A percentile compares a stretch with the other conserved stretches of the same genome.
phyloP scores from a whole-genome alignment of 768 basidiomycete species.

The Collybiopsis luxurians region DNA sequence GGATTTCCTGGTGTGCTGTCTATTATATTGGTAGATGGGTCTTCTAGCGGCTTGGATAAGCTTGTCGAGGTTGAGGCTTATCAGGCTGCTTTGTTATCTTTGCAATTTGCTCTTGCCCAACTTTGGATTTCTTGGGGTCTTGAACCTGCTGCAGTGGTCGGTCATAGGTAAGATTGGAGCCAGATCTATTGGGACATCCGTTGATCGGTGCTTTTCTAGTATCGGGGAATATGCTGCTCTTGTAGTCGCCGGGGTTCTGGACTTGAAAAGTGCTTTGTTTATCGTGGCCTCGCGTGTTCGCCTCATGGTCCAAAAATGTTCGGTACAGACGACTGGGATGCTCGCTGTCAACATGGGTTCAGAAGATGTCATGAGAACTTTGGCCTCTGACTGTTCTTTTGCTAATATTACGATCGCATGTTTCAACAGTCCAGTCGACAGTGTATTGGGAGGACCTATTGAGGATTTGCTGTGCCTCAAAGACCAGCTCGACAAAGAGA shows the following conservation, averaged over 20 bases:
- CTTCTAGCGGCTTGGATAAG: conserved; percentile 13
- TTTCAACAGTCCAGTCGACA: conserved; percentile 56
- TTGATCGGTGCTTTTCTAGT: conserved; percentile 29
- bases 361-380: conserved; percentile 27
- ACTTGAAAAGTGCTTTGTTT: conserved; percentile 52
- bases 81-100: conserved; percentile 55
- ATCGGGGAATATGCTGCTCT: conserved; percentile 77
- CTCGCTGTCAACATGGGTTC: conserved; percentile 46
- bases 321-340: conserved; percentile 52
- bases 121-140: conserved; percentile 74
- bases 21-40: conserved; percentile 32
- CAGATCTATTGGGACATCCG: neutral
- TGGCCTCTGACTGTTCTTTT: conserved; percentile 31
- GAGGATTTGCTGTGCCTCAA: conserved; percentile 40
- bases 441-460: conserved; percentile 57
- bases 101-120: conserved; percentile 60
- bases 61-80: conserved; percentile 41
- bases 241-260: conserved; percentile 57
- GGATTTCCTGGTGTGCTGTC: conserved; percentile 52
- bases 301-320: conserved; percentile 54
- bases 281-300: conserved; percentile 57
- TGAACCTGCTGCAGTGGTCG: conserved; percentile 55
- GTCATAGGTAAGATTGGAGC: conserved; percentile 57
- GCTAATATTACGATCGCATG: conserved; percentile 51
- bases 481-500: conserved; percentile 31